These are phyloP conservation scores for Alternaria incomplexa DNA, from an alignment of 2,329 filamentous ascomycete species.

Conservation along the genomic window DNA sequence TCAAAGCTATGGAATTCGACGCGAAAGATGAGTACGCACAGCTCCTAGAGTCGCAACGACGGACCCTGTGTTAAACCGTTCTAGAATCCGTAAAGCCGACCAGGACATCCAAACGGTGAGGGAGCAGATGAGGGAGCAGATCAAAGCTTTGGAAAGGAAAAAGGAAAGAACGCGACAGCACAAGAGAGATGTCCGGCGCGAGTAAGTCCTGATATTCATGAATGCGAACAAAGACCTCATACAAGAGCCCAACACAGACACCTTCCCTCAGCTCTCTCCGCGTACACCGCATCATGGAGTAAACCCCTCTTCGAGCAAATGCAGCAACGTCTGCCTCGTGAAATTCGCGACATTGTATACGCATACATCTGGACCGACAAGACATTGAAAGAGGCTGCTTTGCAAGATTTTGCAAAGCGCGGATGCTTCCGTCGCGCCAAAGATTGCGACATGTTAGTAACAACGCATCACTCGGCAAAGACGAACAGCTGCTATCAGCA, in stretches of 20 bases:
- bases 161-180: background rate
- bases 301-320: background rate
- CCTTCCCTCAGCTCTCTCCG: background rate
- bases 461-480: background rate
- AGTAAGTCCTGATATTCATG: background rate
- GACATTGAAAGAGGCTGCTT: background rate
- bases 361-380: background rate
- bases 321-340: background rate
- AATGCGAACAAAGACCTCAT: background rate
- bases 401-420: too few relatives aligned
- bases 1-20: background rate
- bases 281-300: background rate
- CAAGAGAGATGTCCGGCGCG: background rate
- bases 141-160: background rate
- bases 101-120: too few relatives aligned
- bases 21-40: background rate
- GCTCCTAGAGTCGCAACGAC: background rate
- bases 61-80: background rate
- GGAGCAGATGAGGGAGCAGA: background rate
- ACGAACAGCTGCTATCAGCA: background rate
- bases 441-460: background rate
- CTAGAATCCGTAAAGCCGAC: background rate
- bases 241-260: background rate
- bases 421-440: too few relatives aligned
- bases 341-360: background rate